phyloP scores from a whole-genome alignment of 306 rosid species.

The Herpetospermum pedunculosum region DNA sequence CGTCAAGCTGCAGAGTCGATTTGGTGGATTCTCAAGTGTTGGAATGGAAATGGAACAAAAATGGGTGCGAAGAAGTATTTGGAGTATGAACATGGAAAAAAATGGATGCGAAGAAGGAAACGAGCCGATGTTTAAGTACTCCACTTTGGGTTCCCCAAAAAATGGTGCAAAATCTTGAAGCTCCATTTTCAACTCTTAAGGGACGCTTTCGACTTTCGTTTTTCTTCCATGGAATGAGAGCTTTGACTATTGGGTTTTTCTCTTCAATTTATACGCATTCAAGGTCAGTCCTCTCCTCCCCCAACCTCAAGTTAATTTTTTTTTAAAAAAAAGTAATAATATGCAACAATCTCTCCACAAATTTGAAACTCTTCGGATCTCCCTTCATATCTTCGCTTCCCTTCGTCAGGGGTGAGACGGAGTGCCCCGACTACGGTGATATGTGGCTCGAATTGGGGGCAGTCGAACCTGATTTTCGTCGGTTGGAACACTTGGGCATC shows the following conservation, averaged over 20 bases:
- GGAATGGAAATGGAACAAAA: slow-evolving; percentile 51
- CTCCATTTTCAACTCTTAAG: slow-evolving; percentile 24
- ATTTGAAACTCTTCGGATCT: too few species aligned
- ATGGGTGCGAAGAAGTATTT: slow-evolving; percentile 45
- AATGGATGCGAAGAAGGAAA: slow-evolving; percentile 22
- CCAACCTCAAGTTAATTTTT: too few species aligned
- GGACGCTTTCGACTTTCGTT: neutral
- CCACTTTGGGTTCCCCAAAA: slow-evolving; percentile 50
- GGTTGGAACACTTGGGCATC: neutral
- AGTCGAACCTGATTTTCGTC: slow-evolving; percentile 1
- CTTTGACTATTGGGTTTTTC: too few species aligned
- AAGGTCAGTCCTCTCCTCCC: too few species aligned
- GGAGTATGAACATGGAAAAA: slow-evolving; percentile 39
- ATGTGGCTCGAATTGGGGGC: too few species aligned
- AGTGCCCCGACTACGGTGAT: too few species aligned
- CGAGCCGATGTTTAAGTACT: slow-evolving; percentile 17
- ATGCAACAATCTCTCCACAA: too few species aligned
- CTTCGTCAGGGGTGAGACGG: too few species aligned
- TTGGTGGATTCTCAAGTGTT: slow-evolving; percentile 56
- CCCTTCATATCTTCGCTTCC: too few species aligned
- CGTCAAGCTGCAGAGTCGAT: slow-evolving; percentile 57
- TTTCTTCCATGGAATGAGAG: too few species aligned
- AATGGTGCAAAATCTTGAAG: slow-evolving; percentile 47
- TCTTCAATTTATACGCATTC: too few species aligned
- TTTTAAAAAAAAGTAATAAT: too few species aligned